Evolutionary conservation across 2,329 filamentous ascomycete species (phyloP), one percentile per base, ranked within the genome.

Genomic region (Cladophialophora chaetospira): DNA sequence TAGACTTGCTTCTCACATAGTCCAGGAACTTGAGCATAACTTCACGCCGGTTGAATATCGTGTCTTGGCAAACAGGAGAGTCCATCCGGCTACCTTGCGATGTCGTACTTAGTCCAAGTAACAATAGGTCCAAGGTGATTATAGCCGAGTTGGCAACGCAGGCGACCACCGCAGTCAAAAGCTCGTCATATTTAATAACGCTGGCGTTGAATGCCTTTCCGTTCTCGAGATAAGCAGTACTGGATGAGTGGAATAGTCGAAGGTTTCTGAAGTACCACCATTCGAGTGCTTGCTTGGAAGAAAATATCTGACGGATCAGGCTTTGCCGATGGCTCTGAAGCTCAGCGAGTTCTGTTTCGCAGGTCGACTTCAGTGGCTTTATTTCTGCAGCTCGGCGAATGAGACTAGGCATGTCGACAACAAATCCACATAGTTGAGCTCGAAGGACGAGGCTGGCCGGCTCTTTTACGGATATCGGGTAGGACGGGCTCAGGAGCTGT

Each of bases 321-420:
- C 28, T 35, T 11, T 17, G 38, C 21, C 44, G n/a, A 25, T 28
- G 53, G 17, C 45, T n/a, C 17, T 44, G 5, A 21, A n/a, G n/a
- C n/a, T n/a, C n/a, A n/a, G 8, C 29, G 29, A 55, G 26, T 13
- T 17, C 35, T 13, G 26, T 33, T 26, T 19, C 10, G 6, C 15
- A 10, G 11, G 21, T 17, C 1, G 10, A 5, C 25, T 25, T 35
- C 17, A 21, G 13, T 9, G 28, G 5, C 26, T 26, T 21, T 9
- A 43, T 49, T 23, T 31, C 26, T 13, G 35, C 23, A 8, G 46
- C 38, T 31, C 49, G 29, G n/a, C 25, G 17, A 21, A 52, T 47
- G 21, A 62, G 42, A 9, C 43, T 35, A 5, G 59, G 59, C n/a
- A 59, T 35, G 31, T 62, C 53, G 33, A 62, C 51, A 15, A 62